Percentiles rank a stretch among this genome's conserved stretches.
phyloP scores from a whole-genome alignment of 2,329 filamentous ascomycete genomes.

The Ceratocystis ficicola region DNA sequence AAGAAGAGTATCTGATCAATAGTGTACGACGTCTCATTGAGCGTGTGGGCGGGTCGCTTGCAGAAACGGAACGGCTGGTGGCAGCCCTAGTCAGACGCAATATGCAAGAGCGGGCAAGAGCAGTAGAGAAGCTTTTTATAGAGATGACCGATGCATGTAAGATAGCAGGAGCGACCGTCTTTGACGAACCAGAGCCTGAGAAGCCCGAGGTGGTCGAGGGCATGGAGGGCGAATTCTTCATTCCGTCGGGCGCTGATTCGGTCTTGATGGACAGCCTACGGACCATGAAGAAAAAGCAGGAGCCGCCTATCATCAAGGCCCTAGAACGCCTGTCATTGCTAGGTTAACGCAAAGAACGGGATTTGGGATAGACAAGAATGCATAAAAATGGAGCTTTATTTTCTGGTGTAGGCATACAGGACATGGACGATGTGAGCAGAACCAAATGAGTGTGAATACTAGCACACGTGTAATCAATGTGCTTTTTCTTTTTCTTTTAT shows the following conservation, averaged over 20 bases:
- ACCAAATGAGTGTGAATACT: not conserved
- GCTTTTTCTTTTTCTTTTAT: conserved; percentile 7
- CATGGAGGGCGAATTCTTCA: conserved; percentile 26
- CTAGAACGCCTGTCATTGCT: conserved; percentile 41
- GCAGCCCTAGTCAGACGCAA: conserved; percentile 63
- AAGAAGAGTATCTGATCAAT: conserved; percentile 92
- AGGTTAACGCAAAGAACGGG: conserved; percentile 30
- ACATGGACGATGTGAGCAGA: not conserved
- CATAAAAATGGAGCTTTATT: not conserved
- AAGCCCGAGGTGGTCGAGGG: conserved; percentile 24
- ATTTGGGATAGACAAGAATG: not conserved
- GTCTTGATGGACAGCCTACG: conserved; percentile 42
- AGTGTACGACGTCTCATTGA: conserved; percentile 74
- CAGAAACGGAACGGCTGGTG: conserved; percentile 63
- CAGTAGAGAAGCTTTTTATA: conserved; percentile 59
- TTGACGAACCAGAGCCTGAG: conserved; percentile 29
- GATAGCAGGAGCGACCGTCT: conserved; percentile 59
- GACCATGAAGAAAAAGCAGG: conserved; percentile 35
- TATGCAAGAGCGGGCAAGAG: conserved; percentile 78
- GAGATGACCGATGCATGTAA: conserved; percentile 63
- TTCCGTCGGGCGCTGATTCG: conserved; percentile 39
- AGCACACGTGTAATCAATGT: not conserved
- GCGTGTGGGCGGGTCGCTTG: conserved; percentile 58
- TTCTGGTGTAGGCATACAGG: not conserved
- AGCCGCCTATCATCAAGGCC: conserved; percentile 38